Base-by-base conservation (phyloP, 2,329 filamentous ascomycete genomes). In the Fusarium newnesense region DNA sequence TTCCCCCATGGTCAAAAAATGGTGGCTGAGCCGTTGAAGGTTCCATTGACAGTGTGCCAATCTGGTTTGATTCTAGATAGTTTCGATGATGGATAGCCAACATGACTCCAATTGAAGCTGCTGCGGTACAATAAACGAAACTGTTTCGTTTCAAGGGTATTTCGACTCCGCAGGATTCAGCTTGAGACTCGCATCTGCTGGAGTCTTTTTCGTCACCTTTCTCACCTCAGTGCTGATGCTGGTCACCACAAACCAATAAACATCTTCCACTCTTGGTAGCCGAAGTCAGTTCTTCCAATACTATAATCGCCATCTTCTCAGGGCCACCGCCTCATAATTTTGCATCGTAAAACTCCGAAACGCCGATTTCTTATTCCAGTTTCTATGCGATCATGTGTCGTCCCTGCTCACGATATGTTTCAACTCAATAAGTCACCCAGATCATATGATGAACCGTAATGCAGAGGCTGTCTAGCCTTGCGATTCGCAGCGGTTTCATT, bases 301-400 rank as follows among this genome's bases (percentile, higher is more conserved):
- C 60, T 44, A 74, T 59, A 42, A 44, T 53, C 67, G 37, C 52
- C 54, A 36, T 46, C 57, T 69, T 53, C 13, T 62, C 21, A 64
- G 49, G 47, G 46, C 37, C 59, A 47, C 59, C 59, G 44, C 56
- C 44, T 72, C 28, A 42, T 57, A 32, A 52, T 59, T 57, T 49
- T 72, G 56, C 49, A 70, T 60, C 62, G 60, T 52, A 69, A 57
- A 77, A 77, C 75, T 72, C 75, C 75, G 71, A 77, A 77, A 77
- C 75, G 75, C 75, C 70, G 18, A 56, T 49, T 54, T 60, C 15
- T 46, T 43, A 57, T 46, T 54, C 40, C 56, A 49, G 58, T 26
- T 34, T 53, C 36, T 57, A 58, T 52, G 53, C 52, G 40, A 58
- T 52, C 42, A 36, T 43, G 50, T 60, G 53, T 30, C 28, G 37